Evolutionary conservation across 1,284 basidiomycete species (phyloP).

Genomic region (Microbotryum silenes-acaulis): DNA sequence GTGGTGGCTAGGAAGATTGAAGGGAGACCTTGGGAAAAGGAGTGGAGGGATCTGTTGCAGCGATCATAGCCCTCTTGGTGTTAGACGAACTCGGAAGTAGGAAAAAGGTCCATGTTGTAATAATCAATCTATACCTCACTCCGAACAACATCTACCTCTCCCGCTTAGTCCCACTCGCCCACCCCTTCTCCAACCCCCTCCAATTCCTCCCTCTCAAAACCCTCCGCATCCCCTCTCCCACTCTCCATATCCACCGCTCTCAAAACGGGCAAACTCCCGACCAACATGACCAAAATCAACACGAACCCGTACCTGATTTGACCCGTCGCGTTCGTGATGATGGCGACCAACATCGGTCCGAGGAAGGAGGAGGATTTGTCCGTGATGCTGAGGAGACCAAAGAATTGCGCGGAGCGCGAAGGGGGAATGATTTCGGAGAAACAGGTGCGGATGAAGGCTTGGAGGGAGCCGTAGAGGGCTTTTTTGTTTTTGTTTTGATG

Average conservation of each 20-base stretch:
- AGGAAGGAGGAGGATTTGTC: conserved; percentile 84
- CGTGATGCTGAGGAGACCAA: conserved; percentile 61
- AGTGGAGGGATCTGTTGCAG: conserved; percentile 12
- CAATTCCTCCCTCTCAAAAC: conserved; percentile 10
- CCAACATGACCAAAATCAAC: conserved; percentile 72
- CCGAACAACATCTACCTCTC: background rate
- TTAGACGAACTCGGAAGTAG: too few species aligned
- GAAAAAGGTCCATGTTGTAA: too few species aligned
- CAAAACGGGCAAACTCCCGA: conserved; percentile 68
- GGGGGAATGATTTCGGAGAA: conserved; percentile 69
- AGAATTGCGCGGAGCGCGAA: conserved; percentile 70
- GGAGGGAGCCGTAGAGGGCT: conserved; percentile 66
- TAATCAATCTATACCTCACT: too few species aligned
- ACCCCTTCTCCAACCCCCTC: background rate
- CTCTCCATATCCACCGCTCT: conserved; percentile 51
- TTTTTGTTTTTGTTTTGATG: too few species aligned
- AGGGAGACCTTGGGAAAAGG: conserved; percentile 22
- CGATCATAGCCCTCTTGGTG: too few species aligned
- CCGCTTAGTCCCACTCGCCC: background rate
- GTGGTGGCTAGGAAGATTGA: conserved; percentile 1
- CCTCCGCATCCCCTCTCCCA: conserved; percentile 59
- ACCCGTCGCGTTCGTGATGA: conserved; percentile 75
- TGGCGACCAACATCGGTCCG: conserved; percentile 70
- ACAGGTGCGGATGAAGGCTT: conserved; percentile 67
- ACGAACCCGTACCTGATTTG: conserved; percentile 80